These are phyloP conservation scores for Fusarium nanum DNA, from an alignment of 2,329 filamentous ascomycete genomes.

Conservation along the genomic window DNA sequence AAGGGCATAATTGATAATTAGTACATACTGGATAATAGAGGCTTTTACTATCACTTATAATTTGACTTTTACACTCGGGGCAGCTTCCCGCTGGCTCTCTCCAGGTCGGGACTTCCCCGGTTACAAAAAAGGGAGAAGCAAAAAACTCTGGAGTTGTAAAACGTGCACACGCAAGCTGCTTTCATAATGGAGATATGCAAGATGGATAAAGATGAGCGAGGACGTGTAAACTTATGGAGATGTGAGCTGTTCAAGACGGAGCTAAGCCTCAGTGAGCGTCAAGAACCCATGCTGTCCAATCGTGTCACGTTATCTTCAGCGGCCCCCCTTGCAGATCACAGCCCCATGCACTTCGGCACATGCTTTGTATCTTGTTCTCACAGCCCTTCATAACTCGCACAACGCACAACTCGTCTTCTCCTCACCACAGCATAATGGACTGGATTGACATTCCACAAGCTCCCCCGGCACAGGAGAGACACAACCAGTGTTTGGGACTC, in stretches of 20 bases:
- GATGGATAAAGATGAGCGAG: slow-evolving; percentile 9
- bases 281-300: slow-evolving; percentile 27
- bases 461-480: slow-evolving; percentile 45
- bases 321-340: slow-evolving; percentile 23
- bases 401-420: slow-evolving; percentile 29
- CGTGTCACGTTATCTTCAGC: not conserved
- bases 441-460: slow-evolving; percentile 29
- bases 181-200: slow-evolving; percentile 17
- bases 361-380: not conserved
- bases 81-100: slow-evolving; percentile 5
- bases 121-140: slow-evolving; percentile 17
- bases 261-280: not conserved
- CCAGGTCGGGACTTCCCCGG: slow-evolving; percentile 28
- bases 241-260: not conserved
- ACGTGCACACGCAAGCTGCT: slow-evolving; percentile 38
- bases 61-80: slow-evolving; percentile 14
- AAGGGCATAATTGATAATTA: not conserved
- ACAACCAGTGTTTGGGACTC: slow-evolving; percentile 41
- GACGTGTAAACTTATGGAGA: slow-evolving; percentile 16
- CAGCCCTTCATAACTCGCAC: slow-evolving; percentile 28
- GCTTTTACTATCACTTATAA: not conserved
- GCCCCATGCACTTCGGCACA: slow-evolving; percentile 6
- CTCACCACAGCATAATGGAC: slow-evolving; percentile 18
- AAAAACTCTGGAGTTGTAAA: slow-evolving; percentile 24
- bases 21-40: not conserved